Evolutionary conservation across 208 protist genomes (phyloP).

Genomic region (Leishmania aethiopica): DNA sequence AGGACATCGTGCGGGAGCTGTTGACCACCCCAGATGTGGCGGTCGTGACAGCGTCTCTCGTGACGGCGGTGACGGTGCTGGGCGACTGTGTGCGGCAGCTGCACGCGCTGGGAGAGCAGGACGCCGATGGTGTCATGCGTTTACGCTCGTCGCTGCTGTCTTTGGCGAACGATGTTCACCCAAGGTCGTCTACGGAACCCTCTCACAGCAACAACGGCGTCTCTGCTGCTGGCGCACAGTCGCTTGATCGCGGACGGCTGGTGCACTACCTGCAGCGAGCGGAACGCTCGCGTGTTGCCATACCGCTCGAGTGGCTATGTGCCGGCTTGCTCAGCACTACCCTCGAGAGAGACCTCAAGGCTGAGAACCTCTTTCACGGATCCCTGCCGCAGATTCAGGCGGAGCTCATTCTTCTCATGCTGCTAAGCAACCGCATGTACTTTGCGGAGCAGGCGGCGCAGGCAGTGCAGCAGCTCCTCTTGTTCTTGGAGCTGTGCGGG

Average conservation of each 20-base stretch:
- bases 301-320: constrained; percentile 67
- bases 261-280: constrained; percentile 37
- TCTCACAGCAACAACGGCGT: neutral
- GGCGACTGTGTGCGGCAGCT: constrained; percentile 30
- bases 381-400: constrained; percentile 31
- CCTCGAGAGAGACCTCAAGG: constrained; percentile 50
- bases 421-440: constrained; percentile 64
- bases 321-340: constrained; percentile 57
- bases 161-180: constrained; percentile 37
- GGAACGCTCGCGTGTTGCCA: constrained; percentile 27
- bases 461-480: constrained; percentile 43
- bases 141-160: constrained; percentile 38
- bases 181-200: neutral
- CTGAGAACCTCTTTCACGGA: constrained; percentile 72
- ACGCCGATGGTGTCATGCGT: constrained; percentile 32
- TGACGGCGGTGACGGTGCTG: constrained; percentile 24
- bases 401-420: constrained; percentile 62
- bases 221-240: neutral
- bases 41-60: constrained; percentile 9
- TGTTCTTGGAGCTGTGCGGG: constrained; percentile 59
- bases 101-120: constrained; percentile 27
- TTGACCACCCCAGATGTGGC: constrained; percentile 15
- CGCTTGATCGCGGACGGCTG: constrained; percentile 11
- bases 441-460: constrained; percentile 60
- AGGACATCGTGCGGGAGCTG: constrained; percentile 22